Percentiles rank a stretch among this genome's conserved stretches.
Conservation (phyloP, 345 rosid genomes). For the Ceriops decandra region DNA sequence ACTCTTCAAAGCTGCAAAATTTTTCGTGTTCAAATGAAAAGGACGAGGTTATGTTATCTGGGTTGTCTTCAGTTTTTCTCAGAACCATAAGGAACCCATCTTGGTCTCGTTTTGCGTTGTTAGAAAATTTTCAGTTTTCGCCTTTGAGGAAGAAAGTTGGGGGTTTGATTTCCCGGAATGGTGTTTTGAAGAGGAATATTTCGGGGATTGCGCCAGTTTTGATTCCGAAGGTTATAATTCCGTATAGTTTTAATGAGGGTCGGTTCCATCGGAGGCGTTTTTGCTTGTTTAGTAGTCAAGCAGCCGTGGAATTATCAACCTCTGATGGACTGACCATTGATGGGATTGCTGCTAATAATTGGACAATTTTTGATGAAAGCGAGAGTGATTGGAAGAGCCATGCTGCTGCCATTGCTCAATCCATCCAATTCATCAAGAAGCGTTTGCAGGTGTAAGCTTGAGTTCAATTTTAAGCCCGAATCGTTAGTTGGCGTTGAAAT, state of each 20-base stretch:
- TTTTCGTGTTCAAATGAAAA: not conserved
- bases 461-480: no score
- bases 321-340: conserved; percentile 84
- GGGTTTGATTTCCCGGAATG: conserved; percentile 20
- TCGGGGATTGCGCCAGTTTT: conserved; percentile 9
- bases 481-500: no score
- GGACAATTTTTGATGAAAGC: conserved; percentile 72
- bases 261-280: conserved; percentile 13
- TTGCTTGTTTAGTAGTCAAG: conserved; percentile 43
- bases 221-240: conserved; percentile 12
- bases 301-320: conserved; percentile 50
- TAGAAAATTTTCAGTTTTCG: conserved; percentile 13
- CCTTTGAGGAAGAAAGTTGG: conserved; percentile 10
- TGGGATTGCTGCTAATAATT: conserved; percentile 59
- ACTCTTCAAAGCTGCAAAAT: not conserved
- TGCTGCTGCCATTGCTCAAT: conserved; percentile 86
- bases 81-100: conserved; percentile 14
- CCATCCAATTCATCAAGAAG: conserved; percentile 80
- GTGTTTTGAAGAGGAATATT: conserved; percentile 12
- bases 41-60: conserved; percentile 14
- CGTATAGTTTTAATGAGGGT: conserved; percentile 10
- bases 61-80: conserved; percentile 29
- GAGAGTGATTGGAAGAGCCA: conserved; percentile 94
- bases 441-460: conserved; percentile 66
- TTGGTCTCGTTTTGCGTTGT: conserved; percentile 7